These are phyloP conservation scores for Tetradesmus lagerheimii DNA, from an alignment of 139 green algal species.

Conservation along the genomic window DNA sequence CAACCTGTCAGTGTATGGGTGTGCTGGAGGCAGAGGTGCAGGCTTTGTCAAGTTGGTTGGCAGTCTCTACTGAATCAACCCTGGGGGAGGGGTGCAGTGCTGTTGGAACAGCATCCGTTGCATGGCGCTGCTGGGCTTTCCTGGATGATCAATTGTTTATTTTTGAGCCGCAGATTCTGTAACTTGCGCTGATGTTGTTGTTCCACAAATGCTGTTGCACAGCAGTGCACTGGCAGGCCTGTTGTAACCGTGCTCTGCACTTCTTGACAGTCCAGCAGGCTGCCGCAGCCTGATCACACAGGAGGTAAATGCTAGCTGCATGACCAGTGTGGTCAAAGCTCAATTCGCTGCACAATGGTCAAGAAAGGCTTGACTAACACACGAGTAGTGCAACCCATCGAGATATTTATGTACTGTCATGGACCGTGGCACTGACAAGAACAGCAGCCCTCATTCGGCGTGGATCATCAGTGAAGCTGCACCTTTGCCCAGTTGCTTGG, in stretches of 20 bases:
- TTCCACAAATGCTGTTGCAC: background rate
- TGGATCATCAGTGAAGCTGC: background rate
- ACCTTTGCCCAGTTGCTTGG: background rate
- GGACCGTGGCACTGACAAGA: background rate
- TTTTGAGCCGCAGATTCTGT: no score
- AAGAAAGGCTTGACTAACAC: background rate
- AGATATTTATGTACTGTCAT: slow-evolving; percentile 1
- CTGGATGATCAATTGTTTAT: no score
- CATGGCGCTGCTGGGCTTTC: no score
- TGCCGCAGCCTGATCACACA: background rate
- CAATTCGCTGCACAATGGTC: background rate
- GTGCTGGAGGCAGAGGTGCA: no score
- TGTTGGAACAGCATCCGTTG: no score
- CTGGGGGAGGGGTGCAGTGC: no score
- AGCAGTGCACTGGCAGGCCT: background rate
- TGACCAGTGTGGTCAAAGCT: background rate
- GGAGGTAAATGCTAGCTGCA: background rate
- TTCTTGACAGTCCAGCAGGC: no score
- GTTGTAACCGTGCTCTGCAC: background rate
- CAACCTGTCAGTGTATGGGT: no score
- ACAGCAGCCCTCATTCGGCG: background rate
- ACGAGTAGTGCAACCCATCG: background rate
- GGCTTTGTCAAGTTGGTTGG: no score
- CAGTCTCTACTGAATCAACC: no score
- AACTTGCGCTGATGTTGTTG: no score